Conservation (phyloP, 2,329 filamentous ascomycete species). For the Monosporascus ibericus region DNA sequence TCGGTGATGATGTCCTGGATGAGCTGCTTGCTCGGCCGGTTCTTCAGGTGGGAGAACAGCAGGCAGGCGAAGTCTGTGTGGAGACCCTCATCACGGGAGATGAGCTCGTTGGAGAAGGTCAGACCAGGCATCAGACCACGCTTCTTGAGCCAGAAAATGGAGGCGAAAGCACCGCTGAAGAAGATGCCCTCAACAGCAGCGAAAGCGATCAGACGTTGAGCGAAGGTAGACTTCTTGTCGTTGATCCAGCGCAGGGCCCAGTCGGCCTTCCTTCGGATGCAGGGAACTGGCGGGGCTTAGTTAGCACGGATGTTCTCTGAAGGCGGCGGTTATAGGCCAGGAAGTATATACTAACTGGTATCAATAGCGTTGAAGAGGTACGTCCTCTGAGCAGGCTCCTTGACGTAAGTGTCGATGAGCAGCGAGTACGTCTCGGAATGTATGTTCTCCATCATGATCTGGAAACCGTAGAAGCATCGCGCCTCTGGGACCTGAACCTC, state of each 20-base stretch:
- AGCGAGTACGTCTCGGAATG: slow-evolving; percentile 99
- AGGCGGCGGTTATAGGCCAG: background rate
- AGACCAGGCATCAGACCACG: slow-evolving; percentile 97
- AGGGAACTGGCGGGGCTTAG: slow-evolving; percentile 59
- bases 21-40: slow-evolving; percentile 76
- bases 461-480: slow-evolving; percentile 99
- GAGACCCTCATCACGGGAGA: slow-evolving; percentile 97
- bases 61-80: slow-evolving; percentile 99
- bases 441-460: slow-evolving; percentile 99
- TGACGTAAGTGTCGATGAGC: slow-evolving; percentile 98
- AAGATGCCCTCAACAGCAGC: slow-evolving; percentile 99
- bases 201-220: slow-evolving; percentile 91
- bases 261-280: slow-evolving; percentile 97
- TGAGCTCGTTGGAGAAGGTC: slow-evolving; percentile 99
- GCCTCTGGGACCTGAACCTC: slow-evolving; percentile 98
- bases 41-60: slow-evolving; percentile 93
- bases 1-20: slow-evolving; percentile 88
- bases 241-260: slow-evolving; percentile 95
- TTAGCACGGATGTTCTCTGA: slow-evolving; percentile 6
- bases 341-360: slow-evolving; percentile 60
- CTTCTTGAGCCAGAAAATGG: slow-evolving; percentile 99
- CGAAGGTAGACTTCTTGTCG: slow-evolving; percentile 90
- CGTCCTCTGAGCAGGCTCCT: slow-evolving; percentile 87
- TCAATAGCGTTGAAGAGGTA: slow-evolving; percentile 99
- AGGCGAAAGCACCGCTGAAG: slow-evolving; percentile 97